Evolutionary conservation across 1,284 basidiomycete genomes (phyloP), one percentile per base, ranked within the genome.

Genomic region (Athelia sp.): DNA sequence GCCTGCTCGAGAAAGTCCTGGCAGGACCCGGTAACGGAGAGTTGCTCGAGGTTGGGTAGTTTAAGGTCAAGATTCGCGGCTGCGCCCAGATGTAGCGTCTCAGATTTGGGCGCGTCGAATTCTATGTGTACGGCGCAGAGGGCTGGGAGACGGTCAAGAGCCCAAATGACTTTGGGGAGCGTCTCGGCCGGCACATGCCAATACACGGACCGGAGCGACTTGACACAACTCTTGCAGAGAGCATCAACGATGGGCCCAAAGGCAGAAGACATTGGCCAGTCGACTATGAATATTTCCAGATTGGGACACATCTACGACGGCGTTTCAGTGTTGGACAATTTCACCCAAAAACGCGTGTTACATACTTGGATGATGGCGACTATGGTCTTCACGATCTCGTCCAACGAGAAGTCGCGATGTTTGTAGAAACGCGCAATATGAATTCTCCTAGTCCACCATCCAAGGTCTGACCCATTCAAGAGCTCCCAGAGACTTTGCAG

Each of bases 1-100:
- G 82, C 79, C 54, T 87, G 80, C 49, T 88, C 87, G 6, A 87
- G 56, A 55, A 89, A 80, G 45, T 82, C 79, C 24, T 76, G 74
- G 44, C 77, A 76, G 38, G 74, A 69, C 0, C 85, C 86, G 1
- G 70, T 69, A 1, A 88, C 59, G 4, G 76, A 76, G 32, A 89
- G 76, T 52, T 87, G 82, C 45, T 77, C 71, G 1, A 89, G 73
- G 31, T 68, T 59, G 0, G 73, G 75, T 15, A 88, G 68, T 15
- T 65, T 68, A n/a, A 88, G 68, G n/a, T 67, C 70, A 24, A 87
- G 62, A 47, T 76, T 70, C 3, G 73, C 69, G 1, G 84, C 82
- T 0, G 82, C 73, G 1, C 85, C 84, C 0, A 88, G 69, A 10
- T 69, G 68, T 46, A 73, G 58, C 17, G 49, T 44, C 19, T 52